A percentile compares a stretch with the other conserved stretches of the same genome.
These are phyloP conservation scores for Phaeolepiota aurea DNA, from an alignment of 768 basidiomycete genomes.

Conservation along the genomic window DNA sequence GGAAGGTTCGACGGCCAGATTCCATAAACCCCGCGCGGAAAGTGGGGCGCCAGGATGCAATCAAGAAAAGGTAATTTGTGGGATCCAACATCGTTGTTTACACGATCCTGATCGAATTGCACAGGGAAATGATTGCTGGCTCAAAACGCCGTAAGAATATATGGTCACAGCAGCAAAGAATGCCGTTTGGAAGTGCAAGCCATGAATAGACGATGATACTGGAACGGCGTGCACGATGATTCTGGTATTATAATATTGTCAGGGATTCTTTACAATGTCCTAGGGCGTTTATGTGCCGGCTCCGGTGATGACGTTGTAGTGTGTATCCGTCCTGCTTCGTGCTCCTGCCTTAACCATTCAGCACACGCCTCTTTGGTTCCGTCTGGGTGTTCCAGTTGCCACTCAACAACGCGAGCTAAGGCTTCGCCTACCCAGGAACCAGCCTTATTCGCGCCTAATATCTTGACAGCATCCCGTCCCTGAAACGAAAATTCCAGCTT, in stretches of 20 bases:
- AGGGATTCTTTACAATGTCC: slow-evolving; percentile 28
- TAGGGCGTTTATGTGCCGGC: slow-evolving; percentile 27
- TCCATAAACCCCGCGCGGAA: slow-evolving; percentile 61
- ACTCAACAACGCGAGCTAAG: slow-evolving; percentile 62
- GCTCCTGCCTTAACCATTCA: slow-evolving; percentile 58
- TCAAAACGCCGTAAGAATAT: slow-evolving; percentile 58
- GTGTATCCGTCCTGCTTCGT: slow-evolving; percentile 34
- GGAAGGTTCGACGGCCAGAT: slow-evolving; percentile 74
- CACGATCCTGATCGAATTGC: not conserved
- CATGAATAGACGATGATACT: too few relatives aligned
- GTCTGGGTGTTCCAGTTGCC: slow-evolving; percentile 78
- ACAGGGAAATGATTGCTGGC: slow-evolving; percentile 71
- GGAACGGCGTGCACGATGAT: too few relatives aligned
- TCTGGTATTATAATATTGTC: too few relatives aligned
- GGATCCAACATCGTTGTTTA: not conserved
- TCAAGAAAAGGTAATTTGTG: slow-evolving; percentile 63
- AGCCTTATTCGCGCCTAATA: slow-evolving; percentile 44
- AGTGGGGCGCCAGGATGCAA: slow-evolving; percentile 60
- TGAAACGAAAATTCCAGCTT: slow-evolving; percentile 18
- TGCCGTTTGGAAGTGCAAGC: too few relatives aligned
- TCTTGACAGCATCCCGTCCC: slow-evolving; percentile 60
- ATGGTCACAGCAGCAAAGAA: too few relatives aligned
- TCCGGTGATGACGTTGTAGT: slow-evolving; percentile 17
- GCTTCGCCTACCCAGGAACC: slow-evolving; percentile 67
- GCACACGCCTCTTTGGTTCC: slow-evolving; percentile 60